These are phyloP conservation scores for Clohesyomyces aquaticus DNA, from an alignment of 495 filamentous ascomycete genomes.

Conservation along the genomic window DNA sequence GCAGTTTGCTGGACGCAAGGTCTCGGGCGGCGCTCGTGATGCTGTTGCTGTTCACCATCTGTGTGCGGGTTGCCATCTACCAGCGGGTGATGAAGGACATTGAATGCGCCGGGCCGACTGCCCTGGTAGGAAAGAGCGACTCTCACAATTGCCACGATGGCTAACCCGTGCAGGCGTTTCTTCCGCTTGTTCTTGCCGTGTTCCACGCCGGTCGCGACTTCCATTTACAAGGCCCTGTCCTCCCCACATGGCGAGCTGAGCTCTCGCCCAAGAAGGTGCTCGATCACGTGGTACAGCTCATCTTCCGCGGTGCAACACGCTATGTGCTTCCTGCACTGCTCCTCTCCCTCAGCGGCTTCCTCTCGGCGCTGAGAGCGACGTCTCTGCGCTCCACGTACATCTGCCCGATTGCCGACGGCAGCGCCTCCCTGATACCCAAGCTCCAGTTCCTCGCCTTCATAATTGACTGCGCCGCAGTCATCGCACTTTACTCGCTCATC, in stretches of 20 bases:
- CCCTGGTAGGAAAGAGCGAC: slow-evolving; percentile 14
- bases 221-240: not conserved
- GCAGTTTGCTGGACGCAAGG: slow-evolving; percentile 21
- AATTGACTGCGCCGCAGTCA: slow-evolving; percentile 32
- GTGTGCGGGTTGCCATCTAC: slow-evolving; percentile 38
- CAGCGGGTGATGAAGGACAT: slow-evolving; percentile 32
- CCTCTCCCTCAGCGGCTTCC: slow-evolving; percentile 32
- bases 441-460: slow-evolving; percentile 36
- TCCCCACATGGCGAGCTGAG: not conserved
- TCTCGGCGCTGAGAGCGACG: slow-evolving; percentile 16
- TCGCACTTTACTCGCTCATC: slow-evolving; percentile 27
- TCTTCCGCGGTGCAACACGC: slow-evolving; percentile 25
- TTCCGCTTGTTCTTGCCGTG: slow-evolving; percentile 27
- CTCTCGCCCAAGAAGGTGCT: not conserved
- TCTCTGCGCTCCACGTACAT: slow-evolving; percentile 40
- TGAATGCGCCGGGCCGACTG: slow-evolving; percentile 38
- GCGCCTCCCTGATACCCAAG: slow-evolving; percentile 19
- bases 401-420: slow-evolving; percentile 36
- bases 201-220: slow-evolving; percentile 7
- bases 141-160: not conserved
- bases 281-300: slow-evolving; percentile 6
- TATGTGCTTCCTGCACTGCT: slow-evolving; percentile 34
- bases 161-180: slow-evolving; percentile 34
- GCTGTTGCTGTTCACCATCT: slow-evolving; percentile 38
- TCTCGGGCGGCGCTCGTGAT: slow-evolving; percentile 32